Base-by-base conservation (phyloP, 257 asterid species). In the Capsicum rhomboideum region DNA sequence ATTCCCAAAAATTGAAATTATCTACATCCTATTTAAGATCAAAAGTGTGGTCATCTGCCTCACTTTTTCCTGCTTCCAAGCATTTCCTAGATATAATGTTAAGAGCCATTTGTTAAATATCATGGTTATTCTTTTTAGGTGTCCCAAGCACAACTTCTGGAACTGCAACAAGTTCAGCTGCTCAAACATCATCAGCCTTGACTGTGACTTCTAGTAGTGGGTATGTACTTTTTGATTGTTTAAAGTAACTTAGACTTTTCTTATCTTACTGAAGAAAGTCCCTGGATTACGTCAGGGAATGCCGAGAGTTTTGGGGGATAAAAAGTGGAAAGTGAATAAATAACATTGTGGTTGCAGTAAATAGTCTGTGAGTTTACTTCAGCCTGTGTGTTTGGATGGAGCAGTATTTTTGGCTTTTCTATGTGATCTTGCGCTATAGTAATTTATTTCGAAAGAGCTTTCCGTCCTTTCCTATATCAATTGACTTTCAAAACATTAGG, bases 141-240 rank as follows among this genome's bases (percentile, higher is more conserved):
- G 80, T 56, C 28, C 77, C 90, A 37, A 78, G 87, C 84, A 82
- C 86, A 78, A 88, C 92, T 84, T 89, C 96, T 85, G 85, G 92
- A 68, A 79, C 84, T 77, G 86, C 93, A 85, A 86, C 75, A 79
- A 87, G 87, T 85, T 80, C 92, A 85, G 85, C 97, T 82, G 85
- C 94, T 85, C 98, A 90, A 88, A 87, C 93, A 56, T 85, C 98
- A 82, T 88, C 97, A 29, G 78, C 89, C 44, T 83, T 90, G 78
- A 91, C 82, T 87, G 91, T 87, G 78, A 86, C 96, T 87, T 89
- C 95, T 63, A 90, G 92, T 84, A 90, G 95, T 83, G 95, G 98
- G 98, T 95, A 84, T 88, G 98, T 86, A 59, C 83, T 84, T 68
- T 59, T 69, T 86, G 26, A 66, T 34, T 37, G 50, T 63, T 68